A percentile compares a stretch with the other conserved stretches of the same genome.
Evolutionary conservation across 2,329 filamentous ascomycete species (phyloP).

Genomic region (Aurifilum marmelostoma): DNA sequence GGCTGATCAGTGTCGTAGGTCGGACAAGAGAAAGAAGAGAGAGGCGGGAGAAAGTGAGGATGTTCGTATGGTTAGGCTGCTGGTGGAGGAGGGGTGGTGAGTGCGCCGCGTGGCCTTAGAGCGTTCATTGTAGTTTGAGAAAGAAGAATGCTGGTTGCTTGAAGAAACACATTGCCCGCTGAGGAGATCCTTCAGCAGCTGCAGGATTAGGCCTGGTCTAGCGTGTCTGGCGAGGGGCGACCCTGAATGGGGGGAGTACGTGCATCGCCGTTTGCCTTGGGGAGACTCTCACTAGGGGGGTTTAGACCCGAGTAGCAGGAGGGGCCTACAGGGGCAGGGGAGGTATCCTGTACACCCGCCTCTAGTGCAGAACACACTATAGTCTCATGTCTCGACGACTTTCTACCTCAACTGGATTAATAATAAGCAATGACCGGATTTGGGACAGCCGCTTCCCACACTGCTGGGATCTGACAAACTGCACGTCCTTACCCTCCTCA

Average conservation of each 20-base stretch:
- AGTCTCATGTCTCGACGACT: background rate
- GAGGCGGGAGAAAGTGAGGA: background rate
- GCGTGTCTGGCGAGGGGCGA: background rate
- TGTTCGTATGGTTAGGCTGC: background rate
- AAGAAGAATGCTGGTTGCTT: background rate
- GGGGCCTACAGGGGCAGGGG: background rate
- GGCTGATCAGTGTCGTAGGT: background rate
- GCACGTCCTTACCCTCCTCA: background rate
- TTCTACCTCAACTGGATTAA: background rate
- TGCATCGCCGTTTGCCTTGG: slow-evolving; percentile 1
- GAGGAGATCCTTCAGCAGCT: slow-evolving; percentile 5
- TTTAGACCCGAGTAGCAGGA: background rate
- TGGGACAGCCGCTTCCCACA: background rate
- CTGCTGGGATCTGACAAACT: background rate
- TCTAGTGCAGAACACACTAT: background rate
- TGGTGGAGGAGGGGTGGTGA: background rate
- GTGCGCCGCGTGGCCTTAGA: slow-evolving; percentile 13
- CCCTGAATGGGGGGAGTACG: background rate
- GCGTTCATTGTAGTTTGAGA: background rate
- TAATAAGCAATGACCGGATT: background rate
- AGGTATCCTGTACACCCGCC: background rate
- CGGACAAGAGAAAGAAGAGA: background rate
- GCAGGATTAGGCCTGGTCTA: background rate
- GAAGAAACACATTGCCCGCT: background rate
- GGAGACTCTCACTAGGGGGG: background rate